Conservation (phyloP, 345 rosid genomes). For the Mallotus nudiflorus region DNA sequence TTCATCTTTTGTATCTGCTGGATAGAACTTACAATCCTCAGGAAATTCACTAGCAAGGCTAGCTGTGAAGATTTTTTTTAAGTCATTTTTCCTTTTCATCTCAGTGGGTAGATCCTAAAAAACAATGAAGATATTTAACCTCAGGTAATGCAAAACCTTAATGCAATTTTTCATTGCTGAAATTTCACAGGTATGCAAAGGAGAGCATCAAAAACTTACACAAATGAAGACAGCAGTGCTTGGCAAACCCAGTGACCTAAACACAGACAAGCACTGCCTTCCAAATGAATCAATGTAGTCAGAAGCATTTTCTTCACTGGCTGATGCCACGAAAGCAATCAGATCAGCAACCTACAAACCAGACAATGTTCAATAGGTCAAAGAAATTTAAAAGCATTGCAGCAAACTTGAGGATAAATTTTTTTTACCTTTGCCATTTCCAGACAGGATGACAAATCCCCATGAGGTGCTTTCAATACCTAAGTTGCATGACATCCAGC, state of each 20-base stretch:
- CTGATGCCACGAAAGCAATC: constrained; percentile 90
- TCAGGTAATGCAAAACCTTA: constrained; percentile 11
- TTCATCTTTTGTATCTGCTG: constrained; percentile 88
- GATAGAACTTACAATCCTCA: constrained; percentile 79
- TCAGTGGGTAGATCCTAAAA: constrained; percentile 74
- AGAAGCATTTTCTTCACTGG: constrained; percentile 49
- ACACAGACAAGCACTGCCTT: constrained; percentile 78
- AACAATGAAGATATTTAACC: constrained; percentile 17
- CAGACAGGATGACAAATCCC: constrained; percentile 75
- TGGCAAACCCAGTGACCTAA: constrained; percentile 84
- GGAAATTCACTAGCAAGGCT: constrained; percentile 76
- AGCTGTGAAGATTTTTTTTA: constrained; percentile 66
- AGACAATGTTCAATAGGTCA: constrained; percentile 11
- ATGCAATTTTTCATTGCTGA: not conserved
- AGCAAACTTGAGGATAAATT: not conserved
- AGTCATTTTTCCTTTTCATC: constrained; percentile 58
- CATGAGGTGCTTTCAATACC: constrained; percentile 86
- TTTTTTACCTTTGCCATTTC: constrained; percentile 86
- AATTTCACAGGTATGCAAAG: constrained; percentile 2
- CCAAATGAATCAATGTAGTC: constrained; percentile 80
- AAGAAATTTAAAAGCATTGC: not conserved
- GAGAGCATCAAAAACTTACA: constrained; percentile 49
- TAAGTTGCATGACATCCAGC: constrained; percentile 19
- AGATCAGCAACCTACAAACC: constrained; percentile 83
- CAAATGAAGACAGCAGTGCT: constrained; percentile 81